Percentiles rank a stretch among this genome's conserved stretches.
Conservation (phyloP, 805 yeast species). For the Candida oleophila region DNA sequence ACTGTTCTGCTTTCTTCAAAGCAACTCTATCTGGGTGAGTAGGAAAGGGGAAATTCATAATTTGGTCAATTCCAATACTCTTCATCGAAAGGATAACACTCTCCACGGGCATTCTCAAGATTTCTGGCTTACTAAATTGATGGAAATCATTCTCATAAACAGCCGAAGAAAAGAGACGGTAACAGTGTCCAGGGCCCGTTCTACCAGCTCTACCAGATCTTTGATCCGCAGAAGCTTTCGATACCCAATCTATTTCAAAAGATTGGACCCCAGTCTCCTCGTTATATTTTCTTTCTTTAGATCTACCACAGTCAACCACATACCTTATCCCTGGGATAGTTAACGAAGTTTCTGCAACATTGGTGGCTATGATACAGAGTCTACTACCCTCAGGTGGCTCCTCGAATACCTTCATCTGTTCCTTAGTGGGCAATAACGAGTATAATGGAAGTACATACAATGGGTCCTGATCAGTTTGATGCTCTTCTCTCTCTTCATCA, state of each 20-base stretch:
- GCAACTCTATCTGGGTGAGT: slow-evolving; percentile 77
- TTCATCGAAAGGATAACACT: slow-evolving; percentile 96
- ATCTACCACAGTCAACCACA: slow-evolving; percentile 93
- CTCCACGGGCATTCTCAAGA: slow-evolving; percentile 92
- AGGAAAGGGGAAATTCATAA: slow-evolving; percentile 92
- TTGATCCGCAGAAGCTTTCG: slow-evolving; percentile 95
- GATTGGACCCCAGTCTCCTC: slow-evolving; percentile 89
- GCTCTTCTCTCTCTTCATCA: slow-evolving; percentile 70
- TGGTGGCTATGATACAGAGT: slow-evolving; percentile 91
- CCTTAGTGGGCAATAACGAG: slow-evolving; percentile 88
- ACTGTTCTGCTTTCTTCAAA: slow-evolving; percentile 61
- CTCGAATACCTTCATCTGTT: slow-evolving; percentile 90
- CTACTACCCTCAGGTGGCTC: slow-evolving; percentile 84
- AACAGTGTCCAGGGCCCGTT: slow-evolving; percentile 98
- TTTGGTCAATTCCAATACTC: slow-evolving; percentile 91
- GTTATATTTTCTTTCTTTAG: slow-evolving; percentile 83
- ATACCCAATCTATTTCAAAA: slow-evolving; percentile 86
- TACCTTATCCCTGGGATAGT: slow-evolving; percentile 95
- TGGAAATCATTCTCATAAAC: slow-evolving; percentile 82
- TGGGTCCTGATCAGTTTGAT: slow-evolving; percentile 73
- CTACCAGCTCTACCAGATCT: slow-evolving; percentile 97
- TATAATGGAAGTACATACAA: slow-evolving; percentile 88
- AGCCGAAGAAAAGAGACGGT: slow-evolving; percentile 89
- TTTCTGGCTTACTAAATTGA: slow-evolving; percentile 86
- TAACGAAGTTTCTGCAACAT: slow-evolving; percentile 95